Conservation (phyloP, 345 rosid genomes). For the Eutrema heterophyllum region DNA sequence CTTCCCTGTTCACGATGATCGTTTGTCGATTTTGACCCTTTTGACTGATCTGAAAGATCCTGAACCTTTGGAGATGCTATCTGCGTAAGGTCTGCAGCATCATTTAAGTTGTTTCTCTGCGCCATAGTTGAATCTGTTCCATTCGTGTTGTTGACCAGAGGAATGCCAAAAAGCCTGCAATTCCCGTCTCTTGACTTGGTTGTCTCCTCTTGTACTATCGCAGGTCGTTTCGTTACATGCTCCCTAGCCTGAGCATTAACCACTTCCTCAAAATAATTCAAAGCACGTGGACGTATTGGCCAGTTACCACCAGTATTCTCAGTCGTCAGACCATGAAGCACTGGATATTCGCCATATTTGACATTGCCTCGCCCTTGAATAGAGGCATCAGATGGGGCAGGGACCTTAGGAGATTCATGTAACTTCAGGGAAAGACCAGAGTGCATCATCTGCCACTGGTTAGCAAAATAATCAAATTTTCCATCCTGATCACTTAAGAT, state of each 20-base stretch:
- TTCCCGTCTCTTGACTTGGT: slow-evolving; percentile 46
- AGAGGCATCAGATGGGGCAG: slow-evolving; percentile 35
- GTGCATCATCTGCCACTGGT: slow-evolving; percentile 49
- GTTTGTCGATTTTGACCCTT: slow-evolving; percentile 34
- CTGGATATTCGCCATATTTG: slow-evolving; percentile 42
- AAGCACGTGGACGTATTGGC: slow-evolving; percentile 44
- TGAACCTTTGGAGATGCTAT: slow-evolving; percentile 29
- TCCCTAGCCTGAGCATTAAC: slow-evolving; percentile 40
- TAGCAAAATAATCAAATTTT: slow-evolving; percentile 37
- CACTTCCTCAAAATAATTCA: slow-evolving; percentile 37
- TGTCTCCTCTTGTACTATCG: slow-evolving; percentile 34
- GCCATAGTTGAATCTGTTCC: slow-evolving; percentile 29
- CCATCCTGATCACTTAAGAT: slow-evolving; percentile 41
- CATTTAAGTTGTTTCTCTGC: slow-evolving; percentile 27
- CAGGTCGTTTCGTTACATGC: slow-evolving; percentile 30
- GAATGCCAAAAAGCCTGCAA: slow-evolving; percentile 77
- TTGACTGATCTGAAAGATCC: slow-evolving; percentile 38
- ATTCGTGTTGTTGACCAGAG: slow-evolving; percentile 41
- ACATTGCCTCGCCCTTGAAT: slow-evolving; percentile 39
- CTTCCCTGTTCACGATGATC: slow-evolving; percentile 43
- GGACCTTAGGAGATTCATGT: slow-evolving; percentile 33
- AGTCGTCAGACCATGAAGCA: slow-evolving; percentile 33
- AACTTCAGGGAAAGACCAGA: slow-evolving; percentile 49
- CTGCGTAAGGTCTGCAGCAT: slow-evolving; percentile 18
- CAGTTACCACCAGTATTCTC: slow-evolving; percentile 49